Percentiles rank a stretch among this genome's conserved stretches.
Evolutionary conservation across 257 asterid genomes (phyloP).

Genomic region (Linaria vulgaris): DNA sequence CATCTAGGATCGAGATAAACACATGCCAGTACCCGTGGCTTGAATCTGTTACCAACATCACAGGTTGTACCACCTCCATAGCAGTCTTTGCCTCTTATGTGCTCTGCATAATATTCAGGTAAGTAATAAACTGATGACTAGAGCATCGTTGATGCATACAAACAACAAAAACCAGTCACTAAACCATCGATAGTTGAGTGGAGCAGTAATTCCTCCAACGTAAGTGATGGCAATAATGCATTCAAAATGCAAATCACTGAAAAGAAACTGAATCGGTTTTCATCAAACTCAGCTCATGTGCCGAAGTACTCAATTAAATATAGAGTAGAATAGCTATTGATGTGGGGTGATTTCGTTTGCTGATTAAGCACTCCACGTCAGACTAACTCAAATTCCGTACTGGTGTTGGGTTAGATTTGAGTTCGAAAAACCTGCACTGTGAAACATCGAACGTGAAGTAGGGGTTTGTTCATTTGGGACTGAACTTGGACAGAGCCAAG

Average conservation of each 20-base stretch:
- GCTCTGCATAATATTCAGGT: conserved; percentile 45
- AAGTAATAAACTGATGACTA: not conserved
- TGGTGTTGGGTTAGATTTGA: too few species aligned
- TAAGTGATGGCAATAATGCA: conserved; percentile 86
- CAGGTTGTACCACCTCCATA: conserved; percentile 64
- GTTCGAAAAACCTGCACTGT: too few species aligned
- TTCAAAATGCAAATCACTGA: conserved; percentile 80
- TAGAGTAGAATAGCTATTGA: too few species aligned
- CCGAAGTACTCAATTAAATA: too few species aligned
- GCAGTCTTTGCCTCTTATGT: conserved; percentile 82
- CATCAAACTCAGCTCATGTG: not conserved
- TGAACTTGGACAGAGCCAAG: too few species aligned
- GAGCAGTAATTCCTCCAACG: conserved; percentile 90
- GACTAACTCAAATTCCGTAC: too few species aligned
- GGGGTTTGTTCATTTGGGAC: too few species aligned
- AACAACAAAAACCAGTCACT: conserved; percentile 11
- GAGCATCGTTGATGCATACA: not conserved
- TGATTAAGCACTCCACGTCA: too few species aligned
- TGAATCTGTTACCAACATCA: conserved; percentile 59
- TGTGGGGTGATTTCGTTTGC: too few species aligned
- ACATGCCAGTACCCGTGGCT: conserved; percentile 63
- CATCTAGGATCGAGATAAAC: conserved; percentile 7
- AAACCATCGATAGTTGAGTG: conserved; percentile 92
- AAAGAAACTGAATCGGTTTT: conserved; percentile 17
- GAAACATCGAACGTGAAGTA: too few species aligned